Evolutionary conservation across 2,329 filamentous ascomycete genomes (phyloP), one percentile per base, ranked within the genome.

Genomic region (Uncinocarpus reesii): DNA sequence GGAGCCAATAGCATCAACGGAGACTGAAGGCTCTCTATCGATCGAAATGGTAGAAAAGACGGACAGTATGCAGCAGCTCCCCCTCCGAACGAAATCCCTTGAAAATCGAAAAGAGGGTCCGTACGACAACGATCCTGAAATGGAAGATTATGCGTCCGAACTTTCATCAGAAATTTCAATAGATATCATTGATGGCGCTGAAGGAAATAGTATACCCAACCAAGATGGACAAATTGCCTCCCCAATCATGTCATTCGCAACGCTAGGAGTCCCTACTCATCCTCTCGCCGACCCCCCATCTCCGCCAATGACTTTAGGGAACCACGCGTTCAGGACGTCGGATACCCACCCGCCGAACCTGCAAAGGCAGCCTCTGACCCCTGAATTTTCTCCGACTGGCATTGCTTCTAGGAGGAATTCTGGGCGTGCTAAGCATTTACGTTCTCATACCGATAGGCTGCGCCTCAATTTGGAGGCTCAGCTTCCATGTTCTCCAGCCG

Each of bases 91-190:
- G 7, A 71, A 68, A 2, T 35, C 26, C 8, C 15, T 28, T n/a
- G n/a, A n/a, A n/a, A n/a, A n/a, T n/a, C n/a, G n/a, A n/a, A n/a
- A n/a, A n/a, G n/a, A n/a, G n/a, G n/a, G 50, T 52, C 41, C 35
- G 40, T 46, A 55, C 51, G 50, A 58, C 32, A 51, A 65, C 52
- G 55, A 62, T 56, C 67, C 75, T 48, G 74, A 77, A 34, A 53
- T 55, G 4, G 72, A 75, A 47, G 70, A 77, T 53, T 73, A 73
- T 40, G 59, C 77, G 26, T 79, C 76, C 48, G 77, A 78, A 42
- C 56, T 73, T 29, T 74, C 67, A 8, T 72, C 71, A 13, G 68
- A 73, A 41, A 62, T 75, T 20, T 76, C 74, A 3, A 66, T 76
- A 16, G 74, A 76, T 38, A 64, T 73, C 26, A 71, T 73, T 47